Conservation (phyloP, 345 rosid genomes). For the Ceriops decandra region DNA sequence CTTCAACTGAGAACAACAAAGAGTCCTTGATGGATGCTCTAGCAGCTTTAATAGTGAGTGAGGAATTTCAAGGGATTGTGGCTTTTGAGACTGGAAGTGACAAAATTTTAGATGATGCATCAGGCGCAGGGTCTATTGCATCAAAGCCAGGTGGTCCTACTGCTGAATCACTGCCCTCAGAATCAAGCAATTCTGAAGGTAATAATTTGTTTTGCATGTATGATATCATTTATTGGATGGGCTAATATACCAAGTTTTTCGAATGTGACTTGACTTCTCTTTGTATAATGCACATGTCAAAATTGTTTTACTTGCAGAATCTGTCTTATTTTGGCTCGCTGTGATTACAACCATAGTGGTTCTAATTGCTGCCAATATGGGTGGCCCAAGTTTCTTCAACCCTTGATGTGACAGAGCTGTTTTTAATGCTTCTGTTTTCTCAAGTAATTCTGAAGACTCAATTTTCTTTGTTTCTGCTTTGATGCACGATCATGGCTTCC, state of each 20-base stretch:
- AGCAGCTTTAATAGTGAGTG: slow-evolving; percentile 87
- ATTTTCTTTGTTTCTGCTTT: neutral
- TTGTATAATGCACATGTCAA: slow-evolving; percentile 14
- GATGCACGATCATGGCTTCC: neutral
- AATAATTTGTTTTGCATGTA: neutral
- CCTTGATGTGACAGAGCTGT: slow-evolving; percentile 46
- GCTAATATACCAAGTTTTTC: neutral
- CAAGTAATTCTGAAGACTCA: slow-evolving; percentile 24
- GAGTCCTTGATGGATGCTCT: slow-evolving; percentile 94
- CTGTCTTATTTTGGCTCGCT: slow-evolving; percentile 66
- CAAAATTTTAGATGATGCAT: slow-evolving; percentile 42
- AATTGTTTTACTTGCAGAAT: slow-evolving; percentile 48
- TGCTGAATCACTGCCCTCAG: slow-evolving; percentile 31
- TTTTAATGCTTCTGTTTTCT: slow-evolving; percentile 22
- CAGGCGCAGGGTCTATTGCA: slow-evolving; percentile 29
- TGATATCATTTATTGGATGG: neutral
- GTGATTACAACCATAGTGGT: slow-evolving; percentile 63
- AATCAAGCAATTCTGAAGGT: slow-evolving; percentile 34
- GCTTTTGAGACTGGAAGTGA: slow-evolving; percentile 70
- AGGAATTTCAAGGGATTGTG: slow-evolving; percentile 96
- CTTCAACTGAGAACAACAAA: slow-evolving; percentile 44
- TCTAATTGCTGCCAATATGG: slow-evolving; percentile 65
- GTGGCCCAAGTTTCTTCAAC: slow-evolving; percentile 79
- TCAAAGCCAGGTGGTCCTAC: slow-evolving; percentile 33
- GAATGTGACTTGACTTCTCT: slow-evolving; percentile 1